These are phyloP conservation scores for Pythium oligandrum DNA, from an alignment of 352 stramenopile species.

Conservation along the genomic window DNA sequence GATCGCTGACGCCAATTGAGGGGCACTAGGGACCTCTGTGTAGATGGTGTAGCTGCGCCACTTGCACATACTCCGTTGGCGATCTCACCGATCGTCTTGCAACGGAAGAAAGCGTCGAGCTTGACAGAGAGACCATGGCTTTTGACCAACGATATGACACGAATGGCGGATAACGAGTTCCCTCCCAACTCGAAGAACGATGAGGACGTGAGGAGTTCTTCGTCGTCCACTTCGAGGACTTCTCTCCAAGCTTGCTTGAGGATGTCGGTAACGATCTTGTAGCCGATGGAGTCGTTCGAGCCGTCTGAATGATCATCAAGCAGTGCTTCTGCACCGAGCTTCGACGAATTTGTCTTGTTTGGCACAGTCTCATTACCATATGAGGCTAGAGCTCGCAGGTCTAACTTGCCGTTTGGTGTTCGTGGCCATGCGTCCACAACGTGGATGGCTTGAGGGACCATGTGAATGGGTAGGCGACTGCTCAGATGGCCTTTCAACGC, in stretches of 20 bases:
- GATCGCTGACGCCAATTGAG: slow-evolving; percentile 29
- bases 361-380: too few relatives aligned
- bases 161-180: slow-evolving; percentile 62
- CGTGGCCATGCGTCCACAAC: slow-evolving; percentile 43
- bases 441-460: slow-evolving; percentile 53
- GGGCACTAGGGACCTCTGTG: slow-evolving; percentile 19
- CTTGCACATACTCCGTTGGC: slow-evolving; percentile 8
- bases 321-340: background rate
- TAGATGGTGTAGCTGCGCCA: slow-evolving; percentile 7
- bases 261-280: slow-evolving; percentile 29
- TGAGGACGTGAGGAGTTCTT: slow-evolving; percentile 18
- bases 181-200: slow-evolving; percentile 72
- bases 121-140: slow-evolving; percentile 35
- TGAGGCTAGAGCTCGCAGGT: slow-evolving; percentile 33
- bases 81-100: slow-evolving; percentile 36
- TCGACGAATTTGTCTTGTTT: background rate
- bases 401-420: slow-evolving; percentile 72
- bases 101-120: slow-evolving; percentile 43
- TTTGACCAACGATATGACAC: slow-evolving; percentile 48
- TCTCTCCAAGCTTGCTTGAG: slow-evolving; percentile 48
- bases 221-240: slow-evolving; percentile 32
- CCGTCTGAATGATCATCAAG: background rate
- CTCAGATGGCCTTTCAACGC: slow-evolving; percentile 20
- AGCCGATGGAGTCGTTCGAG: slow-evolving; percentile 5
- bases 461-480: slow-evolving; percentile 46